Percentiles rank a stretch among this genome's conserved stretches.
These are phyloP conservation scores for Lithospermum erythrorhizon DNA, from an alignment of 257 asterid species.

Conservation along the genomic window DNA sequence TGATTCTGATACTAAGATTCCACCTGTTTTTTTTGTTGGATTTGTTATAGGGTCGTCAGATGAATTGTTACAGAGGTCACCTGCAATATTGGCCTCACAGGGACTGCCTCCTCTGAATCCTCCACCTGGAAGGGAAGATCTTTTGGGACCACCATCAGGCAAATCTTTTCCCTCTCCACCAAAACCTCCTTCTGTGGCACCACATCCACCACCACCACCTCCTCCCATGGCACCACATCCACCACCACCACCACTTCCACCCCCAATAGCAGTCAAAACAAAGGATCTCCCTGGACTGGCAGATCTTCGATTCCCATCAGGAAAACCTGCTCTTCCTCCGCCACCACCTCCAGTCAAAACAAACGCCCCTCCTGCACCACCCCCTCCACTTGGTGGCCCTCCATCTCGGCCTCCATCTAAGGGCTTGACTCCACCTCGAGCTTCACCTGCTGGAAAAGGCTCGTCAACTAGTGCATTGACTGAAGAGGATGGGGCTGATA, in stretches of 20 bases:
- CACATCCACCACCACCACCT: constrained; percentile 24
- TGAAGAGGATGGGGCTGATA: constrained; percentile 36
- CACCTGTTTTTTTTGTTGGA: constrained; percentile 24
- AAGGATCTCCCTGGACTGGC: constrained; percentile 25
- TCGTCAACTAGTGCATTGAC: constrained; percentile 26
- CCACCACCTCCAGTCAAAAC: constrained; percentile 20
- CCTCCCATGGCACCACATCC: constrained; percentile 17
- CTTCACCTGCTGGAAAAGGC: constrained; percentile 31
- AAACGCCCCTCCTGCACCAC: constrained; percentile 45
- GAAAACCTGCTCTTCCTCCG: constrained; percentile 20
- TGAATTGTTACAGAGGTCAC: constrained; percentile 19
- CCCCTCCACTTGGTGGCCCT: constrained; percentile 39
- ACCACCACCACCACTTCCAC: constrained; percentile 5
- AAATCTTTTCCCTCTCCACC: constrained; percentile 33
- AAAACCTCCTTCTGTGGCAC: constrained; percentile 14
- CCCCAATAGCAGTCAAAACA: neutral
- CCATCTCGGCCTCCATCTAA: constrained; percentile 50
- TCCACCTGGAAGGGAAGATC: constrained; percentile 53
- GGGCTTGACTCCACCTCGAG: constrained; percentile 37
- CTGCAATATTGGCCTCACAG: constrained; percentile 22
- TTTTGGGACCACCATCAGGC: constrained; percentile 17
- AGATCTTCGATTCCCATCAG: constrained; percentile 21
- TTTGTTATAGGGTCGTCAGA: constrained; percentile 20
- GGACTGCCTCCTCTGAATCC: constrained; percentile 49
- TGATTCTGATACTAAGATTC: constrained; percentile 34